Base-by-base conservation (phyloP, 2,329 filamentous ascomycete genomes). In the Nigrograna mackinnonii region DNA sequence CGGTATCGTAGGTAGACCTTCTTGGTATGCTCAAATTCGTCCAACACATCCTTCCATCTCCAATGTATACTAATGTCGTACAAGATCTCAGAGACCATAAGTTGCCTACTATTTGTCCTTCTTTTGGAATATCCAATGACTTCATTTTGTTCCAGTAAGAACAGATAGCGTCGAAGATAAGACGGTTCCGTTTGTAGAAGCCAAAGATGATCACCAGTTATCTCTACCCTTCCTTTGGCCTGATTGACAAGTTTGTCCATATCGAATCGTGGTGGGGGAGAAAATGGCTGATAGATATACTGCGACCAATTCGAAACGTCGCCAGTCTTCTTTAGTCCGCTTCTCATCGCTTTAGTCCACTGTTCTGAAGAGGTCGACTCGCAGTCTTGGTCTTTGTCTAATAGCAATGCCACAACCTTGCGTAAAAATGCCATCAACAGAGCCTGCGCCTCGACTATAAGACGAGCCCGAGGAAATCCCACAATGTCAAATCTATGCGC, bases 161-260 rank as follows among this genome's bases (percentile, higher is more conserved):
- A 26, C 6, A 47, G 17, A 14, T 54, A 47, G 13, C 45, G 42
- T 17, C 36, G 22, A 11, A 56, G 17, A 35, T 57, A 55, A 3
- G 41, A 33, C 4, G 49, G 40, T 18, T 57, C 58, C 0, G 51
- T 62, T 39, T 64, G 60, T 3, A 60, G 22, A 2, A 57, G 41
- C 43, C 46, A 52, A 2, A 60, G 34, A n/a, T 59, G 51, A 34
- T 64, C 55, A 1, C 30, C 33, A 3, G 46, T 52, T 9, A 51
- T 50, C 3, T 49, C 37, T 4, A 53, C 28, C n/a, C 53, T 36
- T 1, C 43, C 26, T 17, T 44, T 31, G 3, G 52, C 44, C 2
- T 38, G 11, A 1, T 51, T 37, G 2, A 53, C n/a, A 5, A 58
- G 14, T 6, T 22, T 12, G 5, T 47, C 22, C 6, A 55, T 19